These are phyloP conservation scores for Paulownia fortunei DNA, from an alignment of 257 asterid genomes.

Conservation along the genomic window DNA sequence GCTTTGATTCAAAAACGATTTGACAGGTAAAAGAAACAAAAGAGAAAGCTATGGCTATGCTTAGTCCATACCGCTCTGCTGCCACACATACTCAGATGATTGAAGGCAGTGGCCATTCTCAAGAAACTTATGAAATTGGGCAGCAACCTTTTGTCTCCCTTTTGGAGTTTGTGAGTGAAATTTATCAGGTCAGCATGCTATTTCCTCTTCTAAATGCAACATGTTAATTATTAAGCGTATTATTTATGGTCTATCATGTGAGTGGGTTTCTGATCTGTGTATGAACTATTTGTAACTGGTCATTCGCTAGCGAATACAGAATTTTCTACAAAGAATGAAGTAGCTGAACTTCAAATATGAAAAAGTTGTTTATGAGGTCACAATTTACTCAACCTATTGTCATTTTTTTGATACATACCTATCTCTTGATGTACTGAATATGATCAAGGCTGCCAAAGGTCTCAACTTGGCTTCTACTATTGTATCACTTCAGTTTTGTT, in stretches of 20 bases:
- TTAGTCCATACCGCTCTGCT: constrained; percentile 68
- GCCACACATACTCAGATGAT: constrained; percentile 57
- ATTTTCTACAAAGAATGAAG: constrained; percentile 20
- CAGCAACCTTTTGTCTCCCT: constrained; percentile 81
- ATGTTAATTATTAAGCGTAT: neutral
- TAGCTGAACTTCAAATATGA: constrained; percentile 5
- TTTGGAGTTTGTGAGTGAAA: constrained; percentile 93
- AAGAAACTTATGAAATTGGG: constrained; percentile 53
- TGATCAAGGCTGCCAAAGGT: neutral
- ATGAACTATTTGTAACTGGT: constrained; percentile 9
- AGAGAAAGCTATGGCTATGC: constrained; percentile 84
- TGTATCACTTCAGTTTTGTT: neutral
- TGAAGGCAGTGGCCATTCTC: constrained; percentile 60
- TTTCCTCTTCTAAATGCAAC: constrained; percentile 22
- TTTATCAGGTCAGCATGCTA: constrained; percentile 73
- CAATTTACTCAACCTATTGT: neutral
- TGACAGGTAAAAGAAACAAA: constrained; percentile 89
- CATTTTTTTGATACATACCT: neutral
- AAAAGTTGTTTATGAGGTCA: constrained; percentile 13
- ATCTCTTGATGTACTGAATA: constrained; percentile 12
- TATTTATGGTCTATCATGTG: constrained; percentile 16
- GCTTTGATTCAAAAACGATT: constrained; percentile 23
- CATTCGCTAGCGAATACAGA: neutral
- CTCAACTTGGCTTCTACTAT: neutral
- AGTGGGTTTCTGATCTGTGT: constrained; percentile 10